Evolutionary conservation across 805 yeast species (phyloP), one percentile per base, ranked within the genome.

Genomic region (Hanseniaspora pseudoguilliermondii): DNA sequence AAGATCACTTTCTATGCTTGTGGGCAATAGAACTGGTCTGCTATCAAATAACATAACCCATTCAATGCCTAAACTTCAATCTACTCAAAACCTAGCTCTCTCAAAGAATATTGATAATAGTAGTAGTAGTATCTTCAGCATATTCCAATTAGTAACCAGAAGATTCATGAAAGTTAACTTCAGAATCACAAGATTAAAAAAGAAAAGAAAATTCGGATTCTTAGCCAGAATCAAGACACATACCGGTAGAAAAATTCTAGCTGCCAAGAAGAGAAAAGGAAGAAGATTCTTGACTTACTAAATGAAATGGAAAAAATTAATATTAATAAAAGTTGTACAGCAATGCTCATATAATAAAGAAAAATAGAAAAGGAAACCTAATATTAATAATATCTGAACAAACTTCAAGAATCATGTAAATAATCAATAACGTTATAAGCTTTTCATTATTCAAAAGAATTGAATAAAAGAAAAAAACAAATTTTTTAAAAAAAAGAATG

Each of bases 241-340:
- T 63, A 76, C 79, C 39, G 97, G 97, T 8, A 79, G 91, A 62
- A 86, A 82, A 66, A 79, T 93, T 40, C 71, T 93, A 57, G 78
- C 78, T 55, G 78, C 91, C 67, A 80, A 97, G 71, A 82, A 73
- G 64, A 84, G 80, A 23, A 93, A 93, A 72, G 96, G 96, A 4
- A 80, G 97, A 71, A 90, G 97, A 97, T 89, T 81, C 66, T 71
- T 93, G 64, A 75, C 95, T 46, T 91, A 93, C 64, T 91, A 72
- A 70, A 6, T n/a, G 4, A 23, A 27, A 10, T 35, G 23, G 32
- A 42, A 39, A 41, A n/a, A 27, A 15, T 32, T 29, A 27, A n/a
- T n/a, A n/a, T n/a, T 32, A 32, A 15, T 27, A 27, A 27, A 11
- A 10, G 15, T 32, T 32, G 35, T 32, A 10, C 15, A 32, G 7